phyloP scores from a whole-genome alignment of 2,329 filamentous ascomycete species.

The Diplodia corticola region DNA sequence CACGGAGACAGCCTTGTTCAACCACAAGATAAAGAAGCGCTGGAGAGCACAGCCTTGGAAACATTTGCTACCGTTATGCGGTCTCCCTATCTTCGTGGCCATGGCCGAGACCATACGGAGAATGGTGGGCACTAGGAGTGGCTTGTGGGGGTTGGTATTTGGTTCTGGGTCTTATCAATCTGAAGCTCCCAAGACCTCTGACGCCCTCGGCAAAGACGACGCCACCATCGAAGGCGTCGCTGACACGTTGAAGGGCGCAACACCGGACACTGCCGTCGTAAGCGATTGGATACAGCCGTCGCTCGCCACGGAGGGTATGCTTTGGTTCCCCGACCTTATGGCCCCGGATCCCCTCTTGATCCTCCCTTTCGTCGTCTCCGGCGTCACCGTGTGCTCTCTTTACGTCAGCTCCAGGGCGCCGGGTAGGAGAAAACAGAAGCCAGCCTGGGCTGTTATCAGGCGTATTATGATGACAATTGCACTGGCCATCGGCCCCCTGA shows the following conservation, averaged over 20 bases:
- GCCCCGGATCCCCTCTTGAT: conserved; percentile 52
- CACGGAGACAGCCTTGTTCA: not conserved
- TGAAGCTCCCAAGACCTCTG: not conserved
- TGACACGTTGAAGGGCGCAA: not conserved
- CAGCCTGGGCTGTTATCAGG: conserved; percentile 11
- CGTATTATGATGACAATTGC: conserved; percentile 33
- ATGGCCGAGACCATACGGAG: conserved; percentile 40
- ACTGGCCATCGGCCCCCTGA: conserved; percentile 35
- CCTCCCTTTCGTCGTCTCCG: conserved; percentile 52
- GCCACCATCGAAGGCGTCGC: not conserved
- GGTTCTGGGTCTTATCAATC: not conserved
- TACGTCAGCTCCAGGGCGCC: conserved; percentile 1
- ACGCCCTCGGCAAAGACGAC: not conserved
- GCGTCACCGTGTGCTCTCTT: conserved; percentile 29
- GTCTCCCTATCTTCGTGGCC: conserved; percentile 40
- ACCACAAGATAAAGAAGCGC: not conserved
- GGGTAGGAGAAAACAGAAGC: not conserved
- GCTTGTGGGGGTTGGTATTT: conserved; percentile 22
- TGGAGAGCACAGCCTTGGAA: conserved; percentile 1
- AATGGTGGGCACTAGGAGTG: conserved; percentile 36
- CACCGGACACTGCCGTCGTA: not conserved
- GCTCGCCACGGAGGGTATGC: conserved; percentile 57
- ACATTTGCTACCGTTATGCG: conserved; percentile 22
- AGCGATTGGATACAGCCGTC: conserved; percentile 47
- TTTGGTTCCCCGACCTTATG: conserved; percentile 62